Percentiles rank a stretch among this genome's conserved stretches.
These are phyloP conservation scores for Hanseniaspora valbyensis DNA, from an alignment of 805 yeast species.

Conservation along the genomic window DNA sequence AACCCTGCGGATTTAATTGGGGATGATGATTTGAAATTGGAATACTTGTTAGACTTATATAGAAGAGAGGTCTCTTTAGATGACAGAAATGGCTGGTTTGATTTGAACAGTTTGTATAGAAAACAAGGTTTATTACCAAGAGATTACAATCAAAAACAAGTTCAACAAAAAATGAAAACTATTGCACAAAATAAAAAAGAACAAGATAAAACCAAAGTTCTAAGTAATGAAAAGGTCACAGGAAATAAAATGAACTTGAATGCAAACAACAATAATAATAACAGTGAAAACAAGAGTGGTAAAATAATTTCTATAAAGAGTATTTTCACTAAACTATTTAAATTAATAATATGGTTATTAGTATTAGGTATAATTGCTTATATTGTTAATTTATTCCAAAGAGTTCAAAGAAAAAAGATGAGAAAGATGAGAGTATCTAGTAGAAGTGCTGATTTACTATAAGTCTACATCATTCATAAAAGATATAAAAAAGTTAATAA, in stretches of 20 bases:
- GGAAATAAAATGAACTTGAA: not conserved
- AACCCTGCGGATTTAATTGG: constrained; percentile 12
- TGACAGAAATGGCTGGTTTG: constrained; percentile 11
- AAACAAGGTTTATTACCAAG: constrained; percentile 15
- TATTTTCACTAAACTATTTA: constrained; percentile 1
- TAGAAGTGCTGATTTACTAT: constrained; percentile 12
- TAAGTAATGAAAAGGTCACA: constrained; percentile 7
- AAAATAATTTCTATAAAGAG: constrained; percentile 5
- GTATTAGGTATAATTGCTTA: constrained; percentile 7
- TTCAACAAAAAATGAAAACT: constrained; percentile 1
- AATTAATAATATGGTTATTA: not conserved
- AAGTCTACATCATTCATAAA: not conserved
- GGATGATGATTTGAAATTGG: constrained; percentile 13
- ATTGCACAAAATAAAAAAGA: constrained; percentile 1
- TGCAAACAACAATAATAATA: not conserved
- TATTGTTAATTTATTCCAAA: constrained; percentile 10
- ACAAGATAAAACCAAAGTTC: not conserved
- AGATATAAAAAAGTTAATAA: no score
- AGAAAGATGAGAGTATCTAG: constrained; percentile 15
- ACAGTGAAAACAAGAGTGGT: constrained; percentile 2
- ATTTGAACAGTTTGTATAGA: constrained; percentile 14
- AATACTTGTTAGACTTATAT: constrained; percentile 13
- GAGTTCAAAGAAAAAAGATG: constrained; percentile 15
- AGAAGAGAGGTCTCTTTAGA: constrained; percentile 12
- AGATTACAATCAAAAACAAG: constrained; percentile 10